Evolutionary conservation across 108 stramenopile genomes (phyloP), one percentile per base, ranked within the genome.

Genomic region (Cyclotella distinguenda): DNA sequence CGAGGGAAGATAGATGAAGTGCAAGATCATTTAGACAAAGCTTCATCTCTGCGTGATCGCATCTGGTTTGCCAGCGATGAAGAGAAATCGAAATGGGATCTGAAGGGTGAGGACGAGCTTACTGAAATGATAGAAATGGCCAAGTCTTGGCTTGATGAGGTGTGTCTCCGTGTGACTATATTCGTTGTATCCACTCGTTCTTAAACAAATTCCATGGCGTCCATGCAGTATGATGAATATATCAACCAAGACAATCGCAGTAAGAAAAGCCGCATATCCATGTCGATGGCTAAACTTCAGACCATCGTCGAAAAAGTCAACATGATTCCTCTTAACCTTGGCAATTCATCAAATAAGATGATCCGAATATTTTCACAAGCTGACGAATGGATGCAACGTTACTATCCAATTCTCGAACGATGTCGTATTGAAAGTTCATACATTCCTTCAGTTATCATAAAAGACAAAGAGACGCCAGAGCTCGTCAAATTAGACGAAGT

Each of bases 1-100:
- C 82, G 74, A 49, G 86, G 84, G 46, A 91, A 91, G 64, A 55
- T 91, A 46, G 84, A 85, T 40, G 89, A 91, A 16, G 51, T 91
- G 21, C 59, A 74, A 23, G 89, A 91, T 22, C 87, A 87, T 57
- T 34, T 88, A 4, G 85, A 81, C 52, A 82, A 80, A 38, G 84
- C 82, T 2, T 66, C 61, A n/a, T 33, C 40, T 36, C 70, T 91
- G 45, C 85, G 85, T 21, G 82, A 85, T 53, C 72, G 84, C 34
- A 53, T 88, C 12, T 57, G 72, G 40, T 74, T 82, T 9, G 50
- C 64, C 0, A 52, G 25, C 4, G 58, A 64, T 0, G 57, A 77
- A 16, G 80, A 84, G 51, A 82, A 77, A 49, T 50, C 61, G 35
- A 30, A 40, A 16, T 91, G 86, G 87, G 42, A 49, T 15, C 70